Base-by-base conservation (phyloP, 2,329 filamentous ascomycete species). In the Reticulascus tulasneorum region DNA sequence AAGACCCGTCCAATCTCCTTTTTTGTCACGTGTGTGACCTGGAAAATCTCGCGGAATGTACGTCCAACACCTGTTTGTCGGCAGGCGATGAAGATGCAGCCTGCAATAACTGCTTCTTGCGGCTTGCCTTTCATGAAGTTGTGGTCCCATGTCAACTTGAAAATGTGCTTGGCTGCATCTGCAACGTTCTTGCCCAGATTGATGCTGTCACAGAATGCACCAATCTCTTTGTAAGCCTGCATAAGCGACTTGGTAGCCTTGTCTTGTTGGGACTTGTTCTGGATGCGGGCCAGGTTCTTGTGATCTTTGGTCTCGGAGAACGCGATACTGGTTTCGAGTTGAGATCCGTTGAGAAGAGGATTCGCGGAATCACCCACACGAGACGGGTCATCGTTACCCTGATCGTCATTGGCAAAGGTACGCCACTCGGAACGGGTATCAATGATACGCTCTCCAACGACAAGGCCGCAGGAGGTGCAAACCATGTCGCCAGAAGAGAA, bases 381-480 rank as follows among this genome's bases (percentile, higher is more conserved):
- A 40, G 89, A 96, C 5, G 94, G 93, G 50, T 98, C 93, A 52
- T 97, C 94, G 55, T 86, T 90, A 54, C 87, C 88, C 61, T 95
- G 88, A 59, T 98, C 94, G 56, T 98, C 93, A 59, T 97, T 97
- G 57, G 90, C 89, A 66, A 98, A 98, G 1, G 93, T 98, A 58
- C 93, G 87, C 93, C 93, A 98, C 67, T 98, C 93, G 30, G 89
- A 95, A 45, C 94, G 85, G 43, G 87, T 94, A 58, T 98, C 94
- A 55, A 98, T 90, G 58, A 93, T 89, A 48, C 88, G 84, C 54
- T 91, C 86, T 42, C 86, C 85, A 20, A 98, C 77, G 6, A 98
- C 93, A 22, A 96, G 73, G 23, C 93, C 93, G 54, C 93, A 98
- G 44, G 84, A 88, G 40, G 77, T 85, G 59, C 93, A 98, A 37